A percentile compares a stretch with the other conserved stretches of the same genome.
Evolutionary conservation across 2,329 filamentous ascomycete species (phyloP).

Genomic region (Helminthosporium solani): DNA sequence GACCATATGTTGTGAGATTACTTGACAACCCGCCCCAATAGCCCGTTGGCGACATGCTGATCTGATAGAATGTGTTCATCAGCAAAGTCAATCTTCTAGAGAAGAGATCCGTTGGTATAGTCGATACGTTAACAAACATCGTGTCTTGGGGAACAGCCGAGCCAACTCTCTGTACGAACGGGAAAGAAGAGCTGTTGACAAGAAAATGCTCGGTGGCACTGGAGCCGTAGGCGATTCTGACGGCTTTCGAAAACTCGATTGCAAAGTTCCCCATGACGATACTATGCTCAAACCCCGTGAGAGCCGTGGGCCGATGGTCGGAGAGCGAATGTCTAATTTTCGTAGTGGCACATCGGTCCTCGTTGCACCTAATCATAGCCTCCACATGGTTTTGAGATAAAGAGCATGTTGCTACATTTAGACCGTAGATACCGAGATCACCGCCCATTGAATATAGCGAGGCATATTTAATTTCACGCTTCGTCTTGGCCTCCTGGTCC

Average conservation of each 20-base stretch:
- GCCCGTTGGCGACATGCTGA: constrained; percentile 23
- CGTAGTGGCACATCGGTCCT: constrained; percentile 10
- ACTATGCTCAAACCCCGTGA: constrained; percentile 24
- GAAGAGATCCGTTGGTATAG: constrained; percentile 17
- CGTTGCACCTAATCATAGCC: constrained; percentile 17
- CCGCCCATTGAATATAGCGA: constrained; percentile 10
- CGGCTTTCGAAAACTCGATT: constrained; percentile 16
- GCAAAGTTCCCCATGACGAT: constrained; percentile 6
- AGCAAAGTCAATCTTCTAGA: constrained; percentile 20
- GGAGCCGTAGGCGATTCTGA: constrained; percentile 13
- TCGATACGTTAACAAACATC: constrained; percentile 16
- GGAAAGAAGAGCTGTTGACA: constrained; percentile 20
- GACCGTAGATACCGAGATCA: constrained; percentile 1
- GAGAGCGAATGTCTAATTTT: constrained; percentile 19
- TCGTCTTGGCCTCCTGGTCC: neutral
- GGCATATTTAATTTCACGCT: constrained; percentile 13
- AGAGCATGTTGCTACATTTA: constrained; percentile 23
- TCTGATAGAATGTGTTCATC: constrained; percentile 38
- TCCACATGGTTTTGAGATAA: constrained; percentile 27
- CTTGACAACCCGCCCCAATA: constrained; percentile 24
- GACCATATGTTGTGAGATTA: constrained; percentile 28
- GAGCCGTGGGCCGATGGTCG: constrained; percentile 11
- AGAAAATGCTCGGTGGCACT: constrained; percentile 29
- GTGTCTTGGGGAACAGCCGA: neutral
- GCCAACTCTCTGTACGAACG: constrained; percentile 16